Conservation (phyloP, 2,329 filamentous ascomycete genomes). For the Colletotrichum simmondsii region DNA sequence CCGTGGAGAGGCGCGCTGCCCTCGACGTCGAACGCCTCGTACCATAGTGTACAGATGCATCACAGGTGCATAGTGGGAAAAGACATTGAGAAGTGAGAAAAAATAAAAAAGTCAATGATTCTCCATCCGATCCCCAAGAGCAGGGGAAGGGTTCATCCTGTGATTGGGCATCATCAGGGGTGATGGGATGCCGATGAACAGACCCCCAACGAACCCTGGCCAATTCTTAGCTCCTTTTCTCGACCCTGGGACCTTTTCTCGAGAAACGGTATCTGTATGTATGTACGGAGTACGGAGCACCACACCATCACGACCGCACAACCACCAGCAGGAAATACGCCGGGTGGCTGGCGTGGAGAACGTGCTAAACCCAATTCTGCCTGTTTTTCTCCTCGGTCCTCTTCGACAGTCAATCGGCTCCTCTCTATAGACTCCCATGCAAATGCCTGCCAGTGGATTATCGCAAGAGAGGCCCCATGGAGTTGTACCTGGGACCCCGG, state of each 20-base stretch:
- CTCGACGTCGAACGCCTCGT: too few species aligned
- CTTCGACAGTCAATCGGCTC: background rate
- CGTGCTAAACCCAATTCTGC: constrained; percentile 32
- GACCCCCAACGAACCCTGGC: constrained; percentile 4
- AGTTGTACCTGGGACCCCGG: constrained; percentile 25
- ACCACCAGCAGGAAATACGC: constrained; percentile 29
- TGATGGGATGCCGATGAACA: background rate
- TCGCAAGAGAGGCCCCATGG: constrained; percentile 23
- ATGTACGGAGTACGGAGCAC: background rate
- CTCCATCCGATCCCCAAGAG: background rate
- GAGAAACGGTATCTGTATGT: background rate
- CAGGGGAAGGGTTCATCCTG: background rate
- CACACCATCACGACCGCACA: constrained; percentile 9
- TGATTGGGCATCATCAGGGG: constrained; percentile 24
- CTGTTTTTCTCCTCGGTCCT: constrained; percentile 8
- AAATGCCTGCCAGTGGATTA: constrained; percentile 4
- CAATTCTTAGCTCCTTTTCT: background rate
- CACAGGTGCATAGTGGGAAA: background rate
- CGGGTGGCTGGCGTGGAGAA: constrained; percentile 35
- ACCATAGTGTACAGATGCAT: too few species aligned
- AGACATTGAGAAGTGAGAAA: background rate
- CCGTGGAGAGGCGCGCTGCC: background rate
- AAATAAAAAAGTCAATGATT: background rate
- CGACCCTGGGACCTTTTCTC: background rate
- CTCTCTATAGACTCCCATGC: background rate